Evolutionary conservation across 1,139 yeast genomes (phyloP).

Genomic region (Geotrichum europaeum): DNA sequence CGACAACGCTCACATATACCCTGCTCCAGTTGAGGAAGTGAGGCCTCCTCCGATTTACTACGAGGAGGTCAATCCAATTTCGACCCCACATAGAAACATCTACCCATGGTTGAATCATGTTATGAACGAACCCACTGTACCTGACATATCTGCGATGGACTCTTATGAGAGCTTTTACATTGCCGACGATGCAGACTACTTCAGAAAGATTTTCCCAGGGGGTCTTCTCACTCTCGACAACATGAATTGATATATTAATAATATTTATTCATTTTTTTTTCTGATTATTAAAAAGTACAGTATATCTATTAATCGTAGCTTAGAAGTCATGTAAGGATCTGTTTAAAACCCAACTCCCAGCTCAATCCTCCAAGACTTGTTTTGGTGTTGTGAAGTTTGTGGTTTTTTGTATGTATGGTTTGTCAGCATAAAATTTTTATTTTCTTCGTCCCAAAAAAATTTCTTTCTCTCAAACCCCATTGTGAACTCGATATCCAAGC

Average conservation of each 20-base stretch:
- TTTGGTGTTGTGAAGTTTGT: neutral
- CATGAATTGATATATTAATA: slow-evolving; percentile 5
- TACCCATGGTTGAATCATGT: neutral
- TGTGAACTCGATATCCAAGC: neutral
- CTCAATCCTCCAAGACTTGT: neutral
- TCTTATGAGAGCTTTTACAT: slow-evolving; percentile 14
- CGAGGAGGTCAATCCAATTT: neutral
- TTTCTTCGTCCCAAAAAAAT: neutral
- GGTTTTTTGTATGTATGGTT: neutral
- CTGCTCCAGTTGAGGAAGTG: neutral
- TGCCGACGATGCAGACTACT: slow-evolving; percentile 14
- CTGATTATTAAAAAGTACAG: neutral
- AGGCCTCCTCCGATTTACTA: neutral
- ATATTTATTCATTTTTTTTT: neutral
- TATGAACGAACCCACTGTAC: neutral
- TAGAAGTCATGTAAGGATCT: neutral
- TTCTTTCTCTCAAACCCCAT: neutral
- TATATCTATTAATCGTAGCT: neutral
- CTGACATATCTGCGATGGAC: slow-evolving; percentile 8
- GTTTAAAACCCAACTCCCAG: neutral
- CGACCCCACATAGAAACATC: neutral
- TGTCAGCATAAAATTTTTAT: neutral
- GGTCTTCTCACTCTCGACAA: slow-evolving; percentile 14
- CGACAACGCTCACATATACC: neutral
- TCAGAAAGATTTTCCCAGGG: slow-evolving; percentile 14